Evolutionary conservation across 78 protist species (phyloP).

Genomic region (Protostelium mycophagum): DNA sequence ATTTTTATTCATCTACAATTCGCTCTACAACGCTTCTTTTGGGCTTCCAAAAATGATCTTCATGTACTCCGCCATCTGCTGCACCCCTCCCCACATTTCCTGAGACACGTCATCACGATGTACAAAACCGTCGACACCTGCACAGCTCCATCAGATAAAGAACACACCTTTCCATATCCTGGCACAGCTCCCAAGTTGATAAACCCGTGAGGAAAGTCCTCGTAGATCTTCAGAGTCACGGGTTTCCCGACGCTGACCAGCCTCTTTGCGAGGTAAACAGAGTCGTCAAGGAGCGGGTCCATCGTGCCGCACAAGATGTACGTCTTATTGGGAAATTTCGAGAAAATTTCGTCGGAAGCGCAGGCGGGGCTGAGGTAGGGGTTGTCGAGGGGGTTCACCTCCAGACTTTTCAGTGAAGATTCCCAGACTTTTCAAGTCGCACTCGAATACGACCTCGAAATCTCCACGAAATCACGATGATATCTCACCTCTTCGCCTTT

Average conservation of each 20-base stretch:
- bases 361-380: not conserved
- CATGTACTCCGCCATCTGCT: not conserved
- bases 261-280: not conserved
- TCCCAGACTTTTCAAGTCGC: too few species aligned
- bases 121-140: too few species aligned
- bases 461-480: not conserved
- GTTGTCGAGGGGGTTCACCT: not conserved
- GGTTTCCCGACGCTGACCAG: not conserved
- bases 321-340: not conserved
- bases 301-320: not conserved
- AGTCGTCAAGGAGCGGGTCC: not conserved
- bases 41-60: not conserved
- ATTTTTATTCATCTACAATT: too few species aligned
- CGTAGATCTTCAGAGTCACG: not conserved
- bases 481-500: not conserved
- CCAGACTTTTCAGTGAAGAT: too few species aligned
- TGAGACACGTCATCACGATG: not conserved
- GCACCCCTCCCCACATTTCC: not conserved
- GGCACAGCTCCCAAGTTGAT: not conserved
- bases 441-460: too few species aligned
- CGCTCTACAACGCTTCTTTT: too few species aligned
- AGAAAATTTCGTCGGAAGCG: not conserved
- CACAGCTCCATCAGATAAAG: not conserved
- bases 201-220: not conserved
- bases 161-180: not conserved